These are phyloP conservation scores for Dendryphion nanum DNA, from an alignment of 2,329 filamentous ascomycete genomes.

Conservation along the genomic window DNA sequence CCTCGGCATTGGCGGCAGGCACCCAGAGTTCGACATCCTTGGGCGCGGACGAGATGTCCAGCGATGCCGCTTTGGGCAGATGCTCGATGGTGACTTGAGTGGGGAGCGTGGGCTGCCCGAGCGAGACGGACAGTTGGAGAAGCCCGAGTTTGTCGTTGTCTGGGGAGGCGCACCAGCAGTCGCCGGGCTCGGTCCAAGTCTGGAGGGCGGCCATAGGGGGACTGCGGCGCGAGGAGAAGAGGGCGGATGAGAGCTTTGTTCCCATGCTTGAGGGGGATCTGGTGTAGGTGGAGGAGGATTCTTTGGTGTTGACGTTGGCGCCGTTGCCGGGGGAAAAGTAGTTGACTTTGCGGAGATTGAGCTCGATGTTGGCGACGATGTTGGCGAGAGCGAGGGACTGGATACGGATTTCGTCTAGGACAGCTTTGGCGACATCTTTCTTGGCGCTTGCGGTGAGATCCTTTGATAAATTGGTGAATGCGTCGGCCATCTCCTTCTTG, in stretches of 20 bases:
- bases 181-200: slow-evolving; percentile 74
- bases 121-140: slow-evolving; percentile 62
- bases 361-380: slow-evolving; percentile 27
- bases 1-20: slow-evolving; percentile 22
- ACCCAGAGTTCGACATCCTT: slow-evolving; percentile 48
- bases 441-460: no score
- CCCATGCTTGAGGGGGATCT: slow-evolving; percentile 5
- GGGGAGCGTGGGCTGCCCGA: slow-evolving; percentile 38
- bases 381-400: slow-evolving; percentile 31
- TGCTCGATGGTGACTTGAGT: slow-evolving; percentile 47
- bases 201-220: slow-evolving; percentile 59
- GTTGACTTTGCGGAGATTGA: slow-evolving; percentile 57
- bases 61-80: slow-evolving; percentile 39
- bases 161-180: slow-evolving; percentile 75
- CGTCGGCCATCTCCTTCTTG: no score
- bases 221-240: slow-evolving; percentile 23
- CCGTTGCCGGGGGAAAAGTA: slow-evolving; percentile 68
- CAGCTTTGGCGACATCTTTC: slow-evolving; percentile 9
- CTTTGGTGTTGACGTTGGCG: slow-evolving; percentile 59
- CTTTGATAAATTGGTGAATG: no score
- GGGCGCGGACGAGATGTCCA: slow-evolving; percentile 43
- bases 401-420: slow-evolving; percentile 28
- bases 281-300: slow-evolving; percentile 56
- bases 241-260: slow-evolving; percentile 12
- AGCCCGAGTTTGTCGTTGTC: slow-evolving; percentile 49